phyloP scores from a whole-genome alignment of 345 rosid genomes.

The Salix udensis region DNA sequence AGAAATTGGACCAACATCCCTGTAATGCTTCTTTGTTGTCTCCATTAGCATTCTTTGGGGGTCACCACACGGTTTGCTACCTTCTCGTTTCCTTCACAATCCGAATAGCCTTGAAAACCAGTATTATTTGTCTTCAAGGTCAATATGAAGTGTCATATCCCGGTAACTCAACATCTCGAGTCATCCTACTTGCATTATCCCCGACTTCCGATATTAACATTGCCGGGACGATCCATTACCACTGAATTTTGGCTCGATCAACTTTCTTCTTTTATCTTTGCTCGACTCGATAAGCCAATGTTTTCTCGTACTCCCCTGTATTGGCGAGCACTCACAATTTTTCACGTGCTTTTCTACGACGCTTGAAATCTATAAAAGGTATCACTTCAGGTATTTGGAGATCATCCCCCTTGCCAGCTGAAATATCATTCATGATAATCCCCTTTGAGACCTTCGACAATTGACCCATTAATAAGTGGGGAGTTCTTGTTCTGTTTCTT shows the following conservation, averaged over 20 bases:
- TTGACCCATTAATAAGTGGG: not conserved
- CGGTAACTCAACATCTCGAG: not conserved
- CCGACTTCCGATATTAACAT: not conserved
- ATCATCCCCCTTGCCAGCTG: constrained; percentile 16
- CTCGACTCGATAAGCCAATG: not conserved
- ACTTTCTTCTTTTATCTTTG: constrained; percentile 45
- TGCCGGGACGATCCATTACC: not conserved
- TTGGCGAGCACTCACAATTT: constrained; percentile 16
- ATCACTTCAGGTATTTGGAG: constrained; percentile 21
- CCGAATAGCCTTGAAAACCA: not conserved
- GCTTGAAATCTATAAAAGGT: constrained; percentile 51
- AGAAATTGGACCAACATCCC: not conserved
- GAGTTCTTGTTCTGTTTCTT: constrained; percentile 10
- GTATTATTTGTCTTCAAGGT: not conserved
- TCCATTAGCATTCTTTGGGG: not conserved
- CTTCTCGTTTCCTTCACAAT: not conserved
- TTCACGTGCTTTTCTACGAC: constrained; percentile 38
- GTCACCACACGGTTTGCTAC: not conserved
- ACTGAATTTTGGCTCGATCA: constrained; percentile 47
- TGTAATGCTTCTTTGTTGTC: constrained; percentile 2
- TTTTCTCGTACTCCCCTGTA: constrained; percentile 14
- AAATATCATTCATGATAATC: constrained; percentile 6
- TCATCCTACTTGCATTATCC: not conserved
- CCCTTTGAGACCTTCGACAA: constrained; percentile 19
- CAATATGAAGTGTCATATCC: not conserved